Base-by-base conservation (phyloP, 495 filamentous ascomycete species). In the Podospora conica region DNA sequence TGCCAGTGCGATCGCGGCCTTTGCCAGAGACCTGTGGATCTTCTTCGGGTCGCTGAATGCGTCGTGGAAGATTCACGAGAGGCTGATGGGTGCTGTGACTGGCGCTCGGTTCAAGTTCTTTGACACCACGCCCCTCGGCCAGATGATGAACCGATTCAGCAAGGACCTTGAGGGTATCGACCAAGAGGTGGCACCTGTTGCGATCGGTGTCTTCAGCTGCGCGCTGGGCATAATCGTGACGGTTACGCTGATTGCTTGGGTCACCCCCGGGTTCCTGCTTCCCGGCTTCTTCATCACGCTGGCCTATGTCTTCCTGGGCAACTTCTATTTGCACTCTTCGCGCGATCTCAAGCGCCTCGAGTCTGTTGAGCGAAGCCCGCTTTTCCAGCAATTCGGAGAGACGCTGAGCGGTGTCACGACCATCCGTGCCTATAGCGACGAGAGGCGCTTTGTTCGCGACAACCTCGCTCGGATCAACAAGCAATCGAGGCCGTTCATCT, bases 371-470 rank as follows among this genome's bases (percentile, higher is more conserved):
- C 82, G 94, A 62, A 97, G 93, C 76, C 96, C 96, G 3, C 82
- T 99, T 27, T 99, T 97, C 77, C 96, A 99, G 77, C 95, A 97
- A 71, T 98, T 99, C 70, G 94, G 96, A 61, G 96, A 99, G 80
- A 98, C 96, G 0, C 82, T 99, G 20, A 92, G 87, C 60, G 96
- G 96, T 55, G 91, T 98, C 65, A 92, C 93, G n/a, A 99, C 96
- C 1, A 99, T 99, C 69, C 88, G 96, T 71, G 96, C 96, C 20
- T 99, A 98, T 76, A 91, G 93, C 33, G 95, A 97, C 73, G 92
- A 97, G 70, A 84, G 91, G 65, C 87, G 96, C 33, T 99, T 98
- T 75, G 89, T 97, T 66, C 84, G 94, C 23, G 96, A 99, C 71
- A 99, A 99, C 74, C 87, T 98, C 65, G 79, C 80, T 29, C 87